Conservation (phyloP, 2,329 filamentous ascomycete species). For the Graphiopsis chlorocephala region DNA sequence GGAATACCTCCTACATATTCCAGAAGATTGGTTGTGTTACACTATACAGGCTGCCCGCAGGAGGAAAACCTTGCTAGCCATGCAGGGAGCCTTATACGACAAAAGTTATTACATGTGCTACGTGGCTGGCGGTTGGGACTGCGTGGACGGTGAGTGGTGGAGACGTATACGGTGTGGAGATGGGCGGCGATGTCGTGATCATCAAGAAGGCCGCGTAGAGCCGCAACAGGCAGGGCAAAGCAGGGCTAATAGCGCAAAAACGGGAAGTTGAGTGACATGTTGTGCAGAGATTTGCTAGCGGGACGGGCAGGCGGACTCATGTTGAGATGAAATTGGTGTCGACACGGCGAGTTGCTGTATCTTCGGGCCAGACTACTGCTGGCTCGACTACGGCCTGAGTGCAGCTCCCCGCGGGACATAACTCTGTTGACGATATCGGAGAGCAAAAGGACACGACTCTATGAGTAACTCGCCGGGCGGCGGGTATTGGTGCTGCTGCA, state of each 20-base stretch:
- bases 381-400: neutral
- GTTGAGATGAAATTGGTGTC: neutral
- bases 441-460: neutral
- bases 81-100: neutral
- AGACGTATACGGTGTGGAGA: neutral
- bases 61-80: neutral
- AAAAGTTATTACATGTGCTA: constrained; percentile 2
- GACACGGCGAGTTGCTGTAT: neutral
- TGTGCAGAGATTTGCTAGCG: constrained; percentile 15
- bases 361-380: constrained; percentile 2
- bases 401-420: neutral
- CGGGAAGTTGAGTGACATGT: neutral
- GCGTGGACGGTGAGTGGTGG: neutral
- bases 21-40: neutral
- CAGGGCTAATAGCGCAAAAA: neutral
- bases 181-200: constrained; percentile 5
- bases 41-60: neutral
- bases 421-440: constrained; percentile 7
- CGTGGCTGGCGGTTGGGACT: constrained; percentile 6
- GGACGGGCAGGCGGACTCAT: neutral
- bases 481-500: neutral
- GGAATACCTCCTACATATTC: neutral
- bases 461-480: constrained; percentile 11
- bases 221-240: neutral
- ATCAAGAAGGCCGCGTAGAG: neutral